phyloP scores from a whole-genome alignment of 73 alveolate species.

The Effrenium voratum region DNA sequence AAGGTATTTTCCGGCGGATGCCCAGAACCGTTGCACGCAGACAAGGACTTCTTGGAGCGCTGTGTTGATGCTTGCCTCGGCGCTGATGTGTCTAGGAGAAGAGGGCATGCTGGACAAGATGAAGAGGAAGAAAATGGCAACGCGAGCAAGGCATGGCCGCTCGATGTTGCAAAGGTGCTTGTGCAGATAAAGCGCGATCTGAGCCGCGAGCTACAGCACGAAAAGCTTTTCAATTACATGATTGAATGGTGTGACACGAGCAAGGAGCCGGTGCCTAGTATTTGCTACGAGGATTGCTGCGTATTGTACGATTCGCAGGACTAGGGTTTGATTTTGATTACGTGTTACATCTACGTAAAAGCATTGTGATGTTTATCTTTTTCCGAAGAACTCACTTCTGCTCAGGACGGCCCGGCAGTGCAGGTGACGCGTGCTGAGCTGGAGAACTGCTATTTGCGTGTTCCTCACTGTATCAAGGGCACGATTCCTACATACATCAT shows the following conservation, averaged over 20 bases:
- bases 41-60: too few relatives aligned
- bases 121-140: not conserved
- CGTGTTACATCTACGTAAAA: not conserved
- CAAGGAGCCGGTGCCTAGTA: not conserved
- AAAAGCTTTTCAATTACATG: constrained; percentile 25
- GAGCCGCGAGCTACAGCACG: constrained; percentile 2
- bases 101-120: not conserved
- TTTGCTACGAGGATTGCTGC: constrained; percentile 48
- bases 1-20: constrained; percentile 28
- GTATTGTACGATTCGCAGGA: not conserved
- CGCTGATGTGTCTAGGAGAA: not conserved
- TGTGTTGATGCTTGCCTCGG: too few relatives aligned
- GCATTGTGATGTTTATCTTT: not conserved
- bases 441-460: not conserved
- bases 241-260: constrained; percentile 45
- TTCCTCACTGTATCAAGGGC: constrained; percentile 15
- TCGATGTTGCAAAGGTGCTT: constrained; percentile 14
- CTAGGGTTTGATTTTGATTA: not conserved
- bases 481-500: not conserved
- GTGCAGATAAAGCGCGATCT: not conserved
- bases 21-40: not conserved
- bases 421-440: not conserved
- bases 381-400: not conserved
- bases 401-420: not conserved
- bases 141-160: not conserved